phyloP scores from a whole-genome alignment of 129 eudicot species.

The Escallonia rubra region DNA sequence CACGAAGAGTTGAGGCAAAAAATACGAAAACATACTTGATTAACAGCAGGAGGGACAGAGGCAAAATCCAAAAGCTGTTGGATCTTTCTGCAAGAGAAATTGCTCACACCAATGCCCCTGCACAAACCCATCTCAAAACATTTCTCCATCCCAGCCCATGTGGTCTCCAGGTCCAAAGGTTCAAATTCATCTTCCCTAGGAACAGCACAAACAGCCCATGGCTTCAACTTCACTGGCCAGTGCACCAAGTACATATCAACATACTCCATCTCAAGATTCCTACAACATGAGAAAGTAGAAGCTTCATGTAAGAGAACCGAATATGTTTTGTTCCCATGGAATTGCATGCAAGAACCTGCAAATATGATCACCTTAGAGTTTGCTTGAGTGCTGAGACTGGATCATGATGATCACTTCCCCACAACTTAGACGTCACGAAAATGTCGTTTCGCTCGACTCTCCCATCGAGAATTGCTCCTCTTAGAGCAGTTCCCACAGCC shows the following conservation, averaged over 20 bases:
- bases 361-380: slow-evolving; percentile 31
- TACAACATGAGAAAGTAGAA: not conserved
- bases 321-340: not conserved
- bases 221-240: slow-evolving; percentile 56
- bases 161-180: slow-evolving; percentile 34
- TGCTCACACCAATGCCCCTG: slow-evolving; percentile 55
- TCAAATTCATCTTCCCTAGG: slow-evolving; percentile 53
- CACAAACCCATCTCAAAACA: slow-evolving; percentile 55
- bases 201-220: slow-evolving; percentile 38
- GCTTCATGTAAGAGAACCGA: too few relatives aligned
- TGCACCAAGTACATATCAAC: slow-evolving; percentile 63
- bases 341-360: not conserved
- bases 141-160: slow-evolving; percentile 61
- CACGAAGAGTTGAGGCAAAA: slow-evolving; percentile 43
- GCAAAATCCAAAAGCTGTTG: slow-evolving; percentile 33
- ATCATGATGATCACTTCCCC: slow-evolving; percentile 65
- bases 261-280: slow-evolving; percentile 53
- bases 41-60: slow-evolving; percentile 49
- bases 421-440: slow-evolving; percentile 50
- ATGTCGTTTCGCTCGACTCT: slow-evolving; percentile 27
- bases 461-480: slow-evolving; percentile 36
- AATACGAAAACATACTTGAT: slow-evolving; percentile 37
- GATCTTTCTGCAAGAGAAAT: slow-evolving; percentile 47
- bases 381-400: slow-evolving; percentile 53
- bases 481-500: slow-evolving; percentile 44